A percentile compares a stretch with the other conserved stretches of the same genome.
phyloP scores from a whole-genome alignment of 352 stramenopile genomes.

The Globisporangium irregulare region DNA sequence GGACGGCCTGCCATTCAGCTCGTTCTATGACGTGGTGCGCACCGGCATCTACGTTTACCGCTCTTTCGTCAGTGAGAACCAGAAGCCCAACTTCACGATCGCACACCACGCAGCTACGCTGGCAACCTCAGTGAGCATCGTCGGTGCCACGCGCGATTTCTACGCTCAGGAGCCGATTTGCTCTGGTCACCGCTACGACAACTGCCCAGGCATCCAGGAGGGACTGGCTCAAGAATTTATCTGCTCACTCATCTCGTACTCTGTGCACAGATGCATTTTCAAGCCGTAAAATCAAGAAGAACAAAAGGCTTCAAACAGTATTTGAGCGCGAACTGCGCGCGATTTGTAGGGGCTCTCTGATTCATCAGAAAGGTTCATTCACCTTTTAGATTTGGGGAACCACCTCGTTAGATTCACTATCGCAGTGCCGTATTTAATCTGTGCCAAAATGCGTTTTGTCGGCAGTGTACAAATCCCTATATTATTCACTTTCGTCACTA shows the following conservation, averaged over 20 bases:
- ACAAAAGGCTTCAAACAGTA: too few relatives aligned
- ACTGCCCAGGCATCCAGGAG: constrained; percentile 10
- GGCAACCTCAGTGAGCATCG: constrained; percentile 10
- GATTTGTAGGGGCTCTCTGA: too few relatives aligned
- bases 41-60: constrained; percentile 6
- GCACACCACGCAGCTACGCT: neutral
- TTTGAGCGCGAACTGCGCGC: too few relatives aligned
- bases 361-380: too few relatives aligned
- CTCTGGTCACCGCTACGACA: neutral
- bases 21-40: constrained; percentile 3
- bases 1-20: constrained; percentile 5
- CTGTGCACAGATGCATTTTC: constrained; percentile 7
- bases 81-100: neutral
- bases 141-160: constrained; percentile 4
- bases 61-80: neutral
- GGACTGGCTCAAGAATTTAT: constrained; percentile 1
- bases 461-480: too few relatives aligned
- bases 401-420: too few relatives aligned
- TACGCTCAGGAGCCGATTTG: constrained; percentile 4
- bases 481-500: too few relatives aligned
- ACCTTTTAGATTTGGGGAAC: too few relatives aligned
- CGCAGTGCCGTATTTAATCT: too few relatives aligned
- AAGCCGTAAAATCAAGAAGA: too few relatives aligned
- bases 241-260: neutral
- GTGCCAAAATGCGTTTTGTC: too few relatives aligned